Conservation (phyloP, 2,329 filamentous ascomycete species). For the Helicocarpus griseus region DNA sequence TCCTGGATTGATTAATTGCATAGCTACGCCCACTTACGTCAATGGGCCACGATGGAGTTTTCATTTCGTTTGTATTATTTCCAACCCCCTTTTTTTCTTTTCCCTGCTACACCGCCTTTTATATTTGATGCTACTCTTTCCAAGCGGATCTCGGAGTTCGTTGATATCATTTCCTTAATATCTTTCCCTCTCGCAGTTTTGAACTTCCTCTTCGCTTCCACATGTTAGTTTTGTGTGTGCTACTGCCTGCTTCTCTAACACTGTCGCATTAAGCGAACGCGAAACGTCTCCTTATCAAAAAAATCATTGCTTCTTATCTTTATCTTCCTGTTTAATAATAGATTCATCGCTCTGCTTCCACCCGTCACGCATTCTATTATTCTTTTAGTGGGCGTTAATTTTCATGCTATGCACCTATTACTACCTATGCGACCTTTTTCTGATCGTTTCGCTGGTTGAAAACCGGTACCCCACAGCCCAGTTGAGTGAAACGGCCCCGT, state of each 20-base stretch:
- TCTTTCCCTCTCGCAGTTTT: background rate
- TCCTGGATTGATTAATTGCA: slow-evolving; percentile 8
- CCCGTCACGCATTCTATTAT: background rate
- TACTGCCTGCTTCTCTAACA: background rate
- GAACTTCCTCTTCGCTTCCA: background rate
- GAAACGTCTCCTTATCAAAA: slow-evolving; percentile 1
- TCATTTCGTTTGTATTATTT: background rate
- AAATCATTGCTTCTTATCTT: background rate
- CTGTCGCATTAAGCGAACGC: slow-evolving; percentile 1
- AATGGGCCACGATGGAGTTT: slow-evolving; percentile 11
- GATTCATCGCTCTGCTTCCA: background rate
- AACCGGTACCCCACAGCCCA: too few species aligned
- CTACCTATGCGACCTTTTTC: too few species aligned
- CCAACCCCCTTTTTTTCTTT: background rate
- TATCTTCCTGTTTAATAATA: slow-evolving; percentile 2
- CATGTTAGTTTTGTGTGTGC: background rate
- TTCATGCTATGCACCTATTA: too few species aligned
- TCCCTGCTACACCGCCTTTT: background rate
- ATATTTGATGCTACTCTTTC: background rate
- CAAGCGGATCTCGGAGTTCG: slow-evolving; percentile 2
- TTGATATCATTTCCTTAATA: background rate
- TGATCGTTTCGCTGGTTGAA: too few species aligned
- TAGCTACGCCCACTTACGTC: slow-evolving; percentile 12
- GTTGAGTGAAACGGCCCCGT: too few species aligned
- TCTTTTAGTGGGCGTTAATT: background rate